Evolutionary conservation across 257 asterid species (phyloP).

Genomic region (Ophiorrhiza pumila): DNA sequence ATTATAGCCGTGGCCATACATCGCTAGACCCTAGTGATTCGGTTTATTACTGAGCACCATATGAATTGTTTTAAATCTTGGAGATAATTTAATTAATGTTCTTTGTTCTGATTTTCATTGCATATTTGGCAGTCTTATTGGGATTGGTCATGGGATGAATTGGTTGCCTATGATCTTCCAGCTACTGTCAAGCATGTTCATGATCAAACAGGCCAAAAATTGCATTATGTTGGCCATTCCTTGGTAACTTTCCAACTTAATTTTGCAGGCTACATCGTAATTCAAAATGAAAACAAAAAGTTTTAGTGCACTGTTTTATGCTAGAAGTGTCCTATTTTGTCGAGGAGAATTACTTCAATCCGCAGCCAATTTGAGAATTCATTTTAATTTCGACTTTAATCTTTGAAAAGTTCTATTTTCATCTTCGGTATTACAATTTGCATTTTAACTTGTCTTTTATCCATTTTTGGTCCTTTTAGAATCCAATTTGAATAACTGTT

Average conservation of each 20-base stretch:
- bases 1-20: constrained; percentile 55
- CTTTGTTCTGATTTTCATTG: neutral
- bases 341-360: no score
- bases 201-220: constrained; percentile 55
- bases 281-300: no score
- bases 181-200: constrained; percentile 46
- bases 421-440: no score
- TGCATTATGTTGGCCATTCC: constrained; percentile 82
- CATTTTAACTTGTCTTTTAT: no score
- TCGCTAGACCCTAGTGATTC: constrained; percentile 52
- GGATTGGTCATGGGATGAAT: constrained; percentile 94
- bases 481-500: no score
- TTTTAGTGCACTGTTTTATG: no score
- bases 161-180: constrained; percentile 61
- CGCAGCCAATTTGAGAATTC: no score
- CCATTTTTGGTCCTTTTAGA: no score
- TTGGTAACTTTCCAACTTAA: constrained; percentile 30
- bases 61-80: neutral
- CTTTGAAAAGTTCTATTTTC: no score
- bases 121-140: constrained; percentile 41
- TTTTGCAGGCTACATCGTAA: neutral
- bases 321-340: no score
- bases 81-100: no score
- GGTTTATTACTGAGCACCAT: constrained; percentile 34
- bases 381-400: no score